Evolutionary conservation across 2,329 filamentous ascomycete genomes (phyloP).

Genomic region (Grosmannia clavigera): DNA sequence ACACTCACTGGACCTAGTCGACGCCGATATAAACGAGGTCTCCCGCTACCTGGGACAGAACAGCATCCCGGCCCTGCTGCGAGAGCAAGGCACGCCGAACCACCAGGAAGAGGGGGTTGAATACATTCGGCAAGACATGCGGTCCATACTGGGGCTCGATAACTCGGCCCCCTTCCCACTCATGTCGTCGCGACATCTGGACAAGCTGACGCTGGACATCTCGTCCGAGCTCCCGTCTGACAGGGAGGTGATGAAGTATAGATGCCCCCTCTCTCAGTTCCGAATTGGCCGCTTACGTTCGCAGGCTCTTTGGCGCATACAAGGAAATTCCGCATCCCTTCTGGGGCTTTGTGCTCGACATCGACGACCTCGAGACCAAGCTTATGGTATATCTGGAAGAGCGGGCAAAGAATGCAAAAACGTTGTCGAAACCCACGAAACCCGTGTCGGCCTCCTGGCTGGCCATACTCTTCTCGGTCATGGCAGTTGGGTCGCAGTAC

Average conservation of each 20-base stretch:
- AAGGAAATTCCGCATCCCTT: conserved; percentile 56
- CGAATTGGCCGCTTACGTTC: not conserved
- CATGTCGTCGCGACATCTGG: conserved; percentile 51
- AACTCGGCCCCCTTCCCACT: conserved; percentile 55
- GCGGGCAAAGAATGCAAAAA: conserved; percentile 42
- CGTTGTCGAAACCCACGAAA: conserved; percentile 30
- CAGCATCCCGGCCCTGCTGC: conserved; percentile 52
- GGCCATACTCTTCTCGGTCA: conserved; percentile 51
- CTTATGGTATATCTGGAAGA: conserved; percentile 55
- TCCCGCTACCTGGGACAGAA: conserved; percentile 55
- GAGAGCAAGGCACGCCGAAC: conserved; percentile 44
- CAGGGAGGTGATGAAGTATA: conserved; percentile 54
- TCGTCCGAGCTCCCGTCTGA: conserved; percentile 50
- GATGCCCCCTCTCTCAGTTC: conserved; percentile 5
- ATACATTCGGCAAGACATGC: conserved; percentile 49
- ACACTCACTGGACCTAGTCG: conserved; percentile 22
- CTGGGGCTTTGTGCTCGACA: conserved; percentile 55
- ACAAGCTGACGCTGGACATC: conserved; percentile 47
- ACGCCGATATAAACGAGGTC: conserved; percentile 40
- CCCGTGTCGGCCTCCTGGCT: conserved; percentile 53
- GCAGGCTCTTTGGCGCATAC: conserved; percentile 50
- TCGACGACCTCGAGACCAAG: conserved; percentile 51
- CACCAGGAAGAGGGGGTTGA: conserved; percentile 40
- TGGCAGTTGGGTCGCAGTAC: conserved; percentile 55
- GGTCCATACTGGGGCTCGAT: conserved; percentile 52